A percentile compares a stretch with the other conserved stretches of the same genome.
Evolutionary conservation across 2,329 filamentous ascomycete species (phyloP).

Genomic region (Fusarium sp.): DNA sequence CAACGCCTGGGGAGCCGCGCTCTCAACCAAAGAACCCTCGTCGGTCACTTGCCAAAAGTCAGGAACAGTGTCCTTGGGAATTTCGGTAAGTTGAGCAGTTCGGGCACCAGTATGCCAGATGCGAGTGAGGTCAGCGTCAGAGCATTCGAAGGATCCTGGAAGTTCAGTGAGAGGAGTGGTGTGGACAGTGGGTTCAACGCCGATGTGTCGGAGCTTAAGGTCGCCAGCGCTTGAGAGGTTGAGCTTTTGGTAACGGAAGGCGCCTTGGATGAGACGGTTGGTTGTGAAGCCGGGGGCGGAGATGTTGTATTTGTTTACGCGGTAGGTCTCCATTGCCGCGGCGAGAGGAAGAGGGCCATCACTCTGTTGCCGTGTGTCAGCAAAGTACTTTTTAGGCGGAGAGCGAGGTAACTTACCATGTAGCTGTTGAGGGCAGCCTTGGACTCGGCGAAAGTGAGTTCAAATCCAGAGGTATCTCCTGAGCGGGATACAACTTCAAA

Average conservation of each 20-base stretch:
- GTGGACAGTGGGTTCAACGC: not conserved
- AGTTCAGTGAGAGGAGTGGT: not conserved
- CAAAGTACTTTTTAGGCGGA: too few species aligned
- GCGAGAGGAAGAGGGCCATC: slow-evolving; percentile 2
- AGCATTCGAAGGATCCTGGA: not conserved
- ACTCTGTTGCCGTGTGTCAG: not conserved
- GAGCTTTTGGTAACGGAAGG: slow-evolving; percentile 7
- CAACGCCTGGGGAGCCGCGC: not conserved
- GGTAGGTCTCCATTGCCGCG: slow-evolving; percentile 6
- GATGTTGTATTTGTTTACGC: not conserved
- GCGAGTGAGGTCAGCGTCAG: not conserved
- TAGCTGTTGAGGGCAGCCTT: not conserved
- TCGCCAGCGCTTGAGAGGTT: not conserved
- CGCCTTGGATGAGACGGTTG: slow-evolving; percentile 2
- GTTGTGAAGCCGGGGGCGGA: accelerated
- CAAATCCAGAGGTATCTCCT: not conserved
- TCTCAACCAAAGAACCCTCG: not conserved
- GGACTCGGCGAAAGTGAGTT: not conserved
- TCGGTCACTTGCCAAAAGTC: slow-evolving; percentile 7
- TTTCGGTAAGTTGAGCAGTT: slow-evolving; percentile 4
- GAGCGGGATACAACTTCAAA: not conserved
- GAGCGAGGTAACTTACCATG: not conserved
- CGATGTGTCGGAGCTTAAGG: accelerated
- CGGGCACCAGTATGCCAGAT: not conserved
- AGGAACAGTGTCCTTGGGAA: not conserved